phyloP scores from a whole-genome alignment of 2,329 filamentous ascomycete genomes.

The Pestalotiopsis sp. region DNA sequence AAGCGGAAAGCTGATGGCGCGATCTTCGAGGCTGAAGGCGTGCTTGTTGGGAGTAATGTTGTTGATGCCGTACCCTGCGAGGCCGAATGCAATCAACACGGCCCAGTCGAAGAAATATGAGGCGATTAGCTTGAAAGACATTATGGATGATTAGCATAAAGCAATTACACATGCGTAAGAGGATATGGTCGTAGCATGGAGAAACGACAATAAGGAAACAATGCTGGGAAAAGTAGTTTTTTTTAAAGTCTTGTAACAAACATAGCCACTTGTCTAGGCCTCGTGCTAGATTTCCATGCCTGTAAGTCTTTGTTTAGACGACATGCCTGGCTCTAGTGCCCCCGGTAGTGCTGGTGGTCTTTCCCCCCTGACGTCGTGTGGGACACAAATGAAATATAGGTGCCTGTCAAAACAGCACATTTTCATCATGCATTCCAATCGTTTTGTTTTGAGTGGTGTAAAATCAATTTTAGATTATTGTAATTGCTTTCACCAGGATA shows the following conservation, averaged over 20 bases:
- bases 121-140: neutral
- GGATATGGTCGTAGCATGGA: neutral
- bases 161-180: neutral
- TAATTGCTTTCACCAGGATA: no score
- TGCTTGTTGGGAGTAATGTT: constrained; percentile 1
- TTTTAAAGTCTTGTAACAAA: neutral
- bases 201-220: neutral
- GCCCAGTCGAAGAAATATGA: neutral
- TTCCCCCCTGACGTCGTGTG: no score
- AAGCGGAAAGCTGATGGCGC: neutral
- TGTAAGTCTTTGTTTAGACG: neutral
- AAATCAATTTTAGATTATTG: no score
- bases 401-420: no score
- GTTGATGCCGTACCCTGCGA: neutral
- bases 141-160: neutral
- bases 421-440: no score
- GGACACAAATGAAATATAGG: no score
- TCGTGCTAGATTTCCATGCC: neutral
- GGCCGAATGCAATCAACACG: neutral
- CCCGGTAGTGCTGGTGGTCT: no score
- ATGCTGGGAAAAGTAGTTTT: neutral
- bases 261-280: neutral
- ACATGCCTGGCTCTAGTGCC: no score
- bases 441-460: no score
- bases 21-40: neutral